phyloP scores from a whole-genome alignment of 2,329 filamentous ascomycete species.

The Alternaria incomplexa region DNA sequence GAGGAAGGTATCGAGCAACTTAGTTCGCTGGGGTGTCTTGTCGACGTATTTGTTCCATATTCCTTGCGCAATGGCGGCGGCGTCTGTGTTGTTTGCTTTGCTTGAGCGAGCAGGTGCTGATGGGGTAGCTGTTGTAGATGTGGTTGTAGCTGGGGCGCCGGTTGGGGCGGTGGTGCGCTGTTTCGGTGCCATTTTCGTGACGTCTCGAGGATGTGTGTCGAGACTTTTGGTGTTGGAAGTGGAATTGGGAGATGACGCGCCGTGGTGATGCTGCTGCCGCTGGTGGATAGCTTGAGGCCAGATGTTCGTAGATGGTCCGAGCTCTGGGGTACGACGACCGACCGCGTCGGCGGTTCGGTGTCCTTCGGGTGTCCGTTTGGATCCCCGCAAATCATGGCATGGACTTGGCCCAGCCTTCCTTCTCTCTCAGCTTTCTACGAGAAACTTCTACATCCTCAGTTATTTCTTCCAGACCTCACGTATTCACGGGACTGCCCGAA shows the following conservation, averaged over 20 bases:
- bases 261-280: conserved; percentile 12
- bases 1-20: conserved; percentile 92
- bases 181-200: conserved; percentile 42
- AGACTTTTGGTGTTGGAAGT: neutral
- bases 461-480: neutral
- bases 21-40: conserved; percentile 85
- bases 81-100: conserved; percentile 44
- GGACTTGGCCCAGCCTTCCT: neutral
- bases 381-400: conserved; percentile 27
- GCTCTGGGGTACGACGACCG: conserved; percentile 7
- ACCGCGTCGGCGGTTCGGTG: conserved; percentile 6
- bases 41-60: conserved; percentile 80
- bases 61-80: conserved; percentile 67
- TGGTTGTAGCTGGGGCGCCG: conserved; percentile 12
- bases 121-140: conserved; percentile 26
- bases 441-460: neutral
- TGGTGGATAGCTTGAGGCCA: conserved; percentile 33
- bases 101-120: conserved; percentile 22
- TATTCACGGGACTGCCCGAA: neutral
- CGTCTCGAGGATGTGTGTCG: neutral
- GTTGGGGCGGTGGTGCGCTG: conserved; percentile 26
- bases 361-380: conserved; percentile 16
- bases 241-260: neutral
- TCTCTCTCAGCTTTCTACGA: neutral
- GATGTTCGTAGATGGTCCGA: conserved; percentile 22